phyloP scores from a whole-genome alignment of 2,329 filamentous ascomycete species.

The Trichoderma simmonsii region DNA sequence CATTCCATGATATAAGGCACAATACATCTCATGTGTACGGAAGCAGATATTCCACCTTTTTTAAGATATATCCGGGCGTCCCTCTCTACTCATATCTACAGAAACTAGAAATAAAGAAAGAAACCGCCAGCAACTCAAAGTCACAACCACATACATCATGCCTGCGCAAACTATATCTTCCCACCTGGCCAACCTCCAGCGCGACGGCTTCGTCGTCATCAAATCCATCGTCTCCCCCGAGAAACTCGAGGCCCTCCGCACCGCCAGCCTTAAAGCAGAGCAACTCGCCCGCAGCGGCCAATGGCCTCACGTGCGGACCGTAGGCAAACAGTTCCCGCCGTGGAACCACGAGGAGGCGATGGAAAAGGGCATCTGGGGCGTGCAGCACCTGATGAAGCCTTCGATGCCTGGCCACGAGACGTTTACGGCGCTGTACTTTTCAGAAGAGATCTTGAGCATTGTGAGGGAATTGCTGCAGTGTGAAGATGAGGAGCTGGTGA shows the following conservation, averaged over 20 bases:
- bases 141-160: constrained; percentile 18
- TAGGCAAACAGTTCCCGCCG: constrained; percentile 88
- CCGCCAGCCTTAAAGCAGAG: constrained; percentile 56
- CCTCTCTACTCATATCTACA: neutral
- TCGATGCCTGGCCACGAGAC: constrained; percentile 57
- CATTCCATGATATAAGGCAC: neutral
- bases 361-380: constrained; percentile 75
- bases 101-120: no score
- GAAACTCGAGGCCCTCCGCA: constrained; percentile 58
- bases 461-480: constrained; percentile 61
- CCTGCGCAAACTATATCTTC: constrained; percentile 18
- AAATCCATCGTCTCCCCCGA: constrained; percentile 57
- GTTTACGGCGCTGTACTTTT: constrained; percentile 73
- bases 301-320: constrained; percentile 80
- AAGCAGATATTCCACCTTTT: neutral
- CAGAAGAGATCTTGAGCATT: constrained; percentile 57
- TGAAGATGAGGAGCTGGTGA: constrained; percentile 63
- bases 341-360: constrained; percentile 58
- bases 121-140: neutral
- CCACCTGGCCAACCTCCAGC: constrained; percentile 51
- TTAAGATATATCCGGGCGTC: neutral
- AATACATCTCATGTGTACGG: neutral
- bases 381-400: constrained; percentile 81
- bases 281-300: constrained; percentile 61
- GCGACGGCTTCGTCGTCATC: constrained; percentile 74